Conservation (phyloP, 805 yeast genomes). For the Huiozyma sinensis region DNA sequence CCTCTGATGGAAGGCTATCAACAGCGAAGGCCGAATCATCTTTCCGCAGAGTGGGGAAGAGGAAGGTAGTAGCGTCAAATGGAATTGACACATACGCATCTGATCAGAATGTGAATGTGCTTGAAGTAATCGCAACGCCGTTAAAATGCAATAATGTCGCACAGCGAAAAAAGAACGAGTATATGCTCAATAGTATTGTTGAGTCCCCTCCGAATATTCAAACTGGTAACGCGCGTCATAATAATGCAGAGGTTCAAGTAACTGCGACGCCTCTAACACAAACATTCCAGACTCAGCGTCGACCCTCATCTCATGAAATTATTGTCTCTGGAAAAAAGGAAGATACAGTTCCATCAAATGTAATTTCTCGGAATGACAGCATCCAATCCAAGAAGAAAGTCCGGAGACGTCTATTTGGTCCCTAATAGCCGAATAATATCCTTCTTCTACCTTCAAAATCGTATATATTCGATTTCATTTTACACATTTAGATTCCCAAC, state of each 20-base stretch:
- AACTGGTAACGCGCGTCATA: too few species aligned
- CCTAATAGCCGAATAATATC: slow-evolving; percentile 6
- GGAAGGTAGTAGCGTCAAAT: slow-evolving; percentile 4
- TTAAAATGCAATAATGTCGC: slow-evolving; percentile 8
- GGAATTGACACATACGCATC: too few species aligned
- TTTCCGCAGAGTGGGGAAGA: slow-evolving; percentile 25
- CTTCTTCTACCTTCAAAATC: not conserved
- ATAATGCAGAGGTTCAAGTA: too few species aligned
- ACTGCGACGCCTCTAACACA: too few species aligned
- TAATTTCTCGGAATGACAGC: too few species aligned
- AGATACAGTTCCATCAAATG: too few species aligned
- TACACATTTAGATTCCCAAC: too few species aligned
- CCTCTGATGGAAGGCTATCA: too few species aligned
- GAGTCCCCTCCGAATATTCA: slow-evolving; percentile 17
- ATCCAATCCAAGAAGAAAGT: slow-evolving; percentile 13
- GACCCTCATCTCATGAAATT: too few species aligned
- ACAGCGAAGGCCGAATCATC: slow-evolving; percentile 6
- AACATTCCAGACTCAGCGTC: too few species aligned
- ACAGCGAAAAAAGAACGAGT: slow-evolving; percentile 8
- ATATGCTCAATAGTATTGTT: slow-evolving; percentile 9
- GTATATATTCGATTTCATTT: too few species aligned
- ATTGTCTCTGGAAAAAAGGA: too few species aligned
- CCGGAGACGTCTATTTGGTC: slow-evolving; percentile 30
- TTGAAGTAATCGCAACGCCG: slow-evolving; percentile 27
- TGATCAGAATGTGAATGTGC: not conserved